Evolutionary conservation across 2,329 filamentous ascomycete genomes (phyloP), one percentile per base, ranked within the genome.

Genomic region (Dichotomopilus funicola): DNA sequence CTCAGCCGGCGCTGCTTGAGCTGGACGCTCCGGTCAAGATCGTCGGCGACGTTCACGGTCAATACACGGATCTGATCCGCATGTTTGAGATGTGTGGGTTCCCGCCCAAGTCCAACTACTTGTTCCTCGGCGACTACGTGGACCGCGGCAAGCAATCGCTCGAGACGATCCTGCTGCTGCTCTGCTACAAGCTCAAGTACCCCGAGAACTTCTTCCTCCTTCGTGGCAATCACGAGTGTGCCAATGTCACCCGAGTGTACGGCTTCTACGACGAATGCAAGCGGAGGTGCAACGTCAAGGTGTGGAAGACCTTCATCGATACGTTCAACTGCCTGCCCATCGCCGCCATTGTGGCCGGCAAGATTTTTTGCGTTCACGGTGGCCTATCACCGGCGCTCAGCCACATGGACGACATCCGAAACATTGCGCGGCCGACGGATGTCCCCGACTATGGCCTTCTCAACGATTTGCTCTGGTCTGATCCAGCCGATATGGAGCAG

Each of bases 71-170:
- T 71, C 76, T 97, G 51, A 95, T 97, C 66, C 86, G 92, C 61
- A 89, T 97, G 81, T 97, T 97, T 67, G 92, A 97, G 71, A 96
- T 96, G 91, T 96, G 92, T 68, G 92, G 92, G 5, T 97, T 96
- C 67, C 92, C 92, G 6, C 92, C 92, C 1, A 87, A 82, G 59
- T 83, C 91, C 41, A 97, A 97, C 75, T 97, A 90, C 68, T 80
- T 97, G 50, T 97, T 96, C 73, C 78, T 97, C 4, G 92, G 92
- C 51, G 92, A 97, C 71, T 97, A 97, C 69, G 92, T 97, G 66
- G 92, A 97, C 70, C 86, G 92, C 53, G 92, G 92, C 64, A 97
- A 97, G 76, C 91, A 96, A 71, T 95, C 89, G 43, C 77, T 97
- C 58, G 92, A 97, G 73, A 97, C 92, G 0, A 97, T 97, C 61